Conservation (phyloP, 129 eudicot species). For the Chrysanthemum seticuspe region DNA sequence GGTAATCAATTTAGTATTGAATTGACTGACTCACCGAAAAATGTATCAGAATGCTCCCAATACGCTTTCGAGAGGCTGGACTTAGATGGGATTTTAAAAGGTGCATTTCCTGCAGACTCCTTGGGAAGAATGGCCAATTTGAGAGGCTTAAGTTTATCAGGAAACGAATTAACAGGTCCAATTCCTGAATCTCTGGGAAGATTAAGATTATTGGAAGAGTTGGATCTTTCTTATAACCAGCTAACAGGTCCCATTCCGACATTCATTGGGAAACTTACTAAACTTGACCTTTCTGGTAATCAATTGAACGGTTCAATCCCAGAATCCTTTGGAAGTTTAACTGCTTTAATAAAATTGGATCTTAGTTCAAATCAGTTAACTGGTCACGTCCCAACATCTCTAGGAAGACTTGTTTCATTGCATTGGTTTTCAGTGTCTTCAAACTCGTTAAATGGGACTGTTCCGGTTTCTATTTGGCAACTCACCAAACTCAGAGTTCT, state of each 20-base stretch:
- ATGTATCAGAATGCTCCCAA: neutral
- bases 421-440: neutral
- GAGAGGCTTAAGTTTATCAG: neutral
- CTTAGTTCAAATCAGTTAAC: neutral
- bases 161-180: neutral
- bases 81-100: neutral
- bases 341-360: neutral
- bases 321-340: neutral
- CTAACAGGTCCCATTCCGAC: neutral
- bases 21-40: neutral
- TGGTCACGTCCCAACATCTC: neutral
- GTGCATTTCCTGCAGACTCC: neutral
- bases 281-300: neutral
- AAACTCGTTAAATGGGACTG: neutral
- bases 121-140: constrained; percentile 1
- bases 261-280: neutral
- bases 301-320: neutral
- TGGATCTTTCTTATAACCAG: neutral
- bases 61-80: neutral
- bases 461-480: neutral
- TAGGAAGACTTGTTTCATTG: neutral
- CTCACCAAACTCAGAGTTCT: no score
- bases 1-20: neutral
- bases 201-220: neutral
- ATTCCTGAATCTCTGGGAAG: neutral